Evolutionary conservation across 2,329 filamentous ascomycete genomes (phyloP).

Genomic region (Fusarium paranaense): DNA sequence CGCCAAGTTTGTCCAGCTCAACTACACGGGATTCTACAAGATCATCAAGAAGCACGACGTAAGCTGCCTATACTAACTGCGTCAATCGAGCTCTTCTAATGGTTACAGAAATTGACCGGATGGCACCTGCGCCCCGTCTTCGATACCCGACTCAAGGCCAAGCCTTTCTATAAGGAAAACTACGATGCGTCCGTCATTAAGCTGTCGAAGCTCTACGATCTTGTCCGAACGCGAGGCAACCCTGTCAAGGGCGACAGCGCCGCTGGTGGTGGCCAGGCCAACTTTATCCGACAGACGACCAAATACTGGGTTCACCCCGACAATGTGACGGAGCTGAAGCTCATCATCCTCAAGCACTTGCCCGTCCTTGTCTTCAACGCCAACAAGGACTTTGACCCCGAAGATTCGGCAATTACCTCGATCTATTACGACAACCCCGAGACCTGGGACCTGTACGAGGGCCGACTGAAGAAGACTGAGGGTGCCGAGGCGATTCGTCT

Average conservation of each 20-base stretch:
- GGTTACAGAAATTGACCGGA: slow-evolving; percentile 83
- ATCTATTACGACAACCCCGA: slow-evolving; percentile 98
- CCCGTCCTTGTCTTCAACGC: slow-evolving; percentile 97
- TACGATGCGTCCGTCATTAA: slow-evolving; percentile 96
- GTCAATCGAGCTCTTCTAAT: slow-evolving; percentile 33
- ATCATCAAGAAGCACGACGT: slow-evolving; percentile 99
- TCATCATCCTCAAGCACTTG: slow-evolving; percentile 97
- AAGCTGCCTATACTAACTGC: slow-evolving; percentile 47
- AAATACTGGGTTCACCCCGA: slow-evolving; percentile 99
- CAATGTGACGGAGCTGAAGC: slow-evolving; percentile 97
- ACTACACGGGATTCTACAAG: slow-evolving; percentile 99
- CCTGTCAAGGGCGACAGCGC: slow-evolving; percentile 92
- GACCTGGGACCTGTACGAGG: slow-evolving; percentile 93
- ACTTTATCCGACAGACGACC: slow-evolving; percentile 95
- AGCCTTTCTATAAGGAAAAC: slow-evolving; percentile 99
- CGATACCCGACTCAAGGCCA: slow-evolving; percentile 91
- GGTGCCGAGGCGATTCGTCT: slow-evolving; percentile 96
- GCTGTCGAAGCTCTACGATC: slow-evolving; percentile 93
- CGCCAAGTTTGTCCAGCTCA: slow-evolving; percentile 97
- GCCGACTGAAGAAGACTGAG: slow-evolving; percentile 96
- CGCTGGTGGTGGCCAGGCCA: slow-evolving; percentile 92
- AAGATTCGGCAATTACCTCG: slow-evolving; percentile 95
- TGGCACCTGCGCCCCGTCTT: slow-evolving; percentile 98
- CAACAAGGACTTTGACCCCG: slow-evolving; percentile 92
- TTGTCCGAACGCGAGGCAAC: slow-evolving; percentile 92